Evolutionary conservation across 768 basidiomycete genomes (phyloP), one percentile per base, ranked within the genome.

Genomic region (Mrakia hoshinonis): DNA sequence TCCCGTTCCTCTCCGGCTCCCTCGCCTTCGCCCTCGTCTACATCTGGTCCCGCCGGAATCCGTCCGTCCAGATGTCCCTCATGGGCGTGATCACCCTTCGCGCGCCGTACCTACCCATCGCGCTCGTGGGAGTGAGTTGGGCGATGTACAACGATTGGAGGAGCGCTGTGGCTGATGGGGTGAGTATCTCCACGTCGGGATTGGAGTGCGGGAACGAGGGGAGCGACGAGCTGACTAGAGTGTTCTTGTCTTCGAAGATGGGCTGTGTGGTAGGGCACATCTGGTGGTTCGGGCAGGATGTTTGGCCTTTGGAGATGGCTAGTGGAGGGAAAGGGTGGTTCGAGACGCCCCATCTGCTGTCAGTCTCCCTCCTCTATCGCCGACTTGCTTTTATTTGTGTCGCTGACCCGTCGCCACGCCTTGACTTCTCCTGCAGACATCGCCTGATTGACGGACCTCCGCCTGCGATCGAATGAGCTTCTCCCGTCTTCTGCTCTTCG

Each of bases 41-140:
- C 79, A 83, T 98, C 72, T 99, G 96, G 96, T 92, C 93, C 22
- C 83, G 95, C 67, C 85, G 93, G 26, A 95, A 99, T 78, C 93
- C 95, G 3, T 87, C 89, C 4, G 91, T 92, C 4, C 91, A 92
- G n/a, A 92, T 99, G 70, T 94, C 92, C 3, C 85, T 99, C 20
- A 96, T 99, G 76, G 95, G 95, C 11, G 82, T 98, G 34, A 84
- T 98, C 76, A 97, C 91, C 78, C 79, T 99, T 77, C 89, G 91
- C 0, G 95, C 95, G 0, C 92, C 95, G 0, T 97, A 99, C 79
- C 87, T 99, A 7, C 95, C 95, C 2, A 80, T 94, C 38, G 92
- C 92, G 0, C 87, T 98, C 43, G 90, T 97, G 26, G 89, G 83
- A 0, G 90, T 97, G 76, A 89, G 89, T 0, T 82, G 80, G 79